Evolutionary conservation across 2,329 filamentous ascomycete genomes (phyloP), one percentile per base, ranked within the genome.

Genomic region (Didymella pinodella): DNA sequence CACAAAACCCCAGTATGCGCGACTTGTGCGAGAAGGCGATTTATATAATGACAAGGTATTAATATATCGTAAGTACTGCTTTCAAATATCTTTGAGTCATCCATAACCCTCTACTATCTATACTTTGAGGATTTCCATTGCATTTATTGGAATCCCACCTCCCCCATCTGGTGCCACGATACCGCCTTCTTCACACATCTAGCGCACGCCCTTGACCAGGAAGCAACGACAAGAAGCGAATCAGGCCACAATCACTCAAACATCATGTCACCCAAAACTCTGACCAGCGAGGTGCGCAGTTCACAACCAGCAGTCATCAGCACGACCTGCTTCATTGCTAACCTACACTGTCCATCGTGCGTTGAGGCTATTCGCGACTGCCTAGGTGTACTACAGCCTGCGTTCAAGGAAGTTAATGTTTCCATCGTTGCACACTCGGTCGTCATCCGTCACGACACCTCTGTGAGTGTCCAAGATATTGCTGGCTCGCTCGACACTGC

Each of bases 281-380:
- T 49, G 7, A 60, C 32, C 40, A 57, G 54, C 59, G 65, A 41
- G 57, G 49, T 61, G 57, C 65, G 40, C 53, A 48, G 59, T 32
- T 55, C 59, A 26, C 59, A 54, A 44, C 62, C 45, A 54, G 65
- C 62, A 40, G 60, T 61, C 54, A 63, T 69, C 31, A 74, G 67
- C 18, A 88, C 86, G 2, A 88, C 85, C 32, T 86, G 89, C 70
- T 82, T 92, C 61, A 80, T 93, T 66, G 85, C 84, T 62, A 92
- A 93, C 75, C 82, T 93, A n/a, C 90, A 93, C 77, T 92, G 90
- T 78, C 87, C 89, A 14, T 90, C 89, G 60, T 93, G 90, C 74
- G 86, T 91, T 48, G 84, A 85, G 34, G 82, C 84, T 65, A 91
- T 93, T 70, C 82, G 86, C 69, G 79, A 83, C 53, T 82, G 84